Conservation (phyloP, 192 early-diverging fungal genomes). For the Linnemannia exigua region DNA sequence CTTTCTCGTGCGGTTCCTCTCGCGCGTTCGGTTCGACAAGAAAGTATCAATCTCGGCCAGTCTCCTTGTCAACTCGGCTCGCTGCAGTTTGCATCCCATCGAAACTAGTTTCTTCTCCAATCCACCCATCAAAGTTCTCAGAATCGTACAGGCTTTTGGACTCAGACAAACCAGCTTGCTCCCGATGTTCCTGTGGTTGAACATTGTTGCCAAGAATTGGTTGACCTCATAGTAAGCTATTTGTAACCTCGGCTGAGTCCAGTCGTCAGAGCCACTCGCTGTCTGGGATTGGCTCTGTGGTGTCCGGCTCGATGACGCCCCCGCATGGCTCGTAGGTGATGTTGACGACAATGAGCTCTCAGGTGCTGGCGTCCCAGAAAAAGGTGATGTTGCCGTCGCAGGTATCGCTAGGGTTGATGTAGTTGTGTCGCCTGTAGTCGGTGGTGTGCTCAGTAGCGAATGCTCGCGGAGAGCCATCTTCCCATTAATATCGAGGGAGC, state of each 20-base stretch:
- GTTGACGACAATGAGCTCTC: not conserved
- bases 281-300: not conserved
- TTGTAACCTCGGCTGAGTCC: not conserved
- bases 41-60: constrained; percentile 4
- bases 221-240: constrained; percentile 44
- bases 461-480: not conserved
- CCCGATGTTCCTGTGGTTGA: not conserved
- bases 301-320: too few relatives aligned
- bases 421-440: not conserved
- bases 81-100: constrained; percentile 43
- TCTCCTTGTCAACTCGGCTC: constrained; percentile 16
- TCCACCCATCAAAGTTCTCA: constrained; percentile 24
- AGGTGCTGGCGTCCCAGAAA: not conserved
- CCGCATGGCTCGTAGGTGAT: not conserved
- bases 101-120: constrained; percentile 33
- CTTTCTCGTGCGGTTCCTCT: not conserved
- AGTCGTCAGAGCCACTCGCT: not conserved
- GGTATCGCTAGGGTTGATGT: not conserved
- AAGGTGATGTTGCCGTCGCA: not conserved
- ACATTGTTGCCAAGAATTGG: constrained; percentile 18
- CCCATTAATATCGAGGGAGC: not conserved
- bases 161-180: not conserved
- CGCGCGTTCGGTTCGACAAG: not conserved
- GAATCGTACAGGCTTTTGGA: constrained; percentile 9
- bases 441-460: not conserved